Conservation (phyloP, 192 early-diverging fungal genomes). For the Coemansia reversa region DNA sequence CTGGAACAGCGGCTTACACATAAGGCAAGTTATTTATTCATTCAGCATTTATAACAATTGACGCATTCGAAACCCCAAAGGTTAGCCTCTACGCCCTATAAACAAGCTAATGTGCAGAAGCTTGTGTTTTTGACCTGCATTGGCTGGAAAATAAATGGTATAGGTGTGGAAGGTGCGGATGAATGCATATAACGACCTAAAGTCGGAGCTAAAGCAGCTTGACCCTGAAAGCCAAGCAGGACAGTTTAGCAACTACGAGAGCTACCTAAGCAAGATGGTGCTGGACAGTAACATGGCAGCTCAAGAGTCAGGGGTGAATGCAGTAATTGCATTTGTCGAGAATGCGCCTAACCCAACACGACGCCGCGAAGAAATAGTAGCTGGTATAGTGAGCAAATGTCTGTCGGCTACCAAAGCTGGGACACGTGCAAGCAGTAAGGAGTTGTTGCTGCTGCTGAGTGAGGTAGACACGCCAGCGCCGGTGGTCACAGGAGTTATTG, state of each 20-base stretch:
- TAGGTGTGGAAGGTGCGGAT: conserved; percentile 94
- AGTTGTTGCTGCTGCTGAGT: conserved; percentile 80
- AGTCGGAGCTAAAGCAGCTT: conserved; percentile 65
- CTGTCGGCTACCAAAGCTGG: conserved; percentile 77
- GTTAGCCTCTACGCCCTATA: not conserved
- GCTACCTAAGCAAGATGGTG: conserved; percentile 76
- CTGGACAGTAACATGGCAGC: conserved; percentile 88
- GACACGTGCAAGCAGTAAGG: conserved; percentile 74
- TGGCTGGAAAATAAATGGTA: conserved; percentile 1
- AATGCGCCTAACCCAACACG: conserved; percentile 77
- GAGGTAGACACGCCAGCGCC: conserved; percentile 85
- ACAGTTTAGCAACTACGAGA: conserved; percentile 71
- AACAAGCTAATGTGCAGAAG: not conserved
- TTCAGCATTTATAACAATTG: not conserved
- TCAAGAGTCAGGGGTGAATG: conserved; percentile 78
- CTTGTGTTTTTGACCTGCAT: conserved; percentile 7
- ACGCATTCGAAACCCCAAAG: not conserved
- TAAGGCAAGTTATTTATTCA: conserved; percentile 61
- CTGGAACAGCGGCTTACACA: conserved; percentile 77
- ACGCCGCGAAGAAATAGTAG: conserved; percentile 66
- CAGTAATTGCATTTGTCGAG: conserved; percentile 74
- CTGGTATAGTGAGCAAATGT: conserved; percentile 83
- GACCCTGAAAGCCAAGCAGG: conserved; percentile 59
- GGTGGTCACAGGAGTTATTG: conserved; percentile 78
- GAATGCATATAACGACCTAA: conserved; percentile 78